Conservation (phyloP, 2,329 filamentous ascomycete genomes). For the Cladophialophora bantiana region DNA sequence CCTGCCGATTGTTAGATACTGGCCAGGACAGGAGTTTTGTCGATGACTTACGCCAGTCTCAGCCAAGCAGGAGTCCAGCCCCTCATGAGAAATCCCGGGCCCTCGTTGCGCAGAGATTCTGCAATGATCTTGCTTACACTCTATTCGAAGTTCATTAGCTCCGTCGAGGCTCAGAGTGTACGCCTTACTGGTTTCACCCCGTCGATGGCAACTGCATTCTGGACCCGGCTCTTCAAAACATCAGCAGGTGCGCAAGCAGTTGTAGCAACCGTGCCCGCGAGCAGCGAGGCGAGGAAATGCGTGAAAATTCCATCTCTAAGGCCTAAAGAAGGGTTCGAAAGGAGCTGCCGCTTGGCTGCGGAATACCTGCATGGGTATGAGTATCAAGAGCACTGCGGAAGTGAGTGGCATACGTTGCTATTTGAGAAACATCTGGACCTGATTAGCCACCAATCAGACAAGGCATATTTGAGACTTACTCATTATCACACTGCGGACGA, state of each 20-base stretch:
- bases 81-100: slow-evolving; percentile 30
- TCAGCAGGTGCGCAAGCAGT: slow-evolving; percentile 35
- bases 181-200: slow-evolving; percentile 29
- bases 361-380: slow-evolving; percentile 29
- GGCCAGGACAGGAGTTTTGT: background rate
- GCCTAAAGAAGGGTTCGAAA: slow-evolving; percentile 27
- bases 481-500: slow-evolving; percentile 36
- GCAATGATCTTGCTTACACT: slow-evolving; percentile 29
- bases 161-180: background rate
- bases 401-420: slow-evolving; percentile 28
- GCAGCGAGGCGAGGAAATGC: slow-evolving; percentile 32
- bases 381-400: background rate
- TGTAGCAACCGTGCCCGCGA: slow-evolving; percentile 34
- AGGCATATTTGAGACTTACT: slow-evolving; percentile 17
- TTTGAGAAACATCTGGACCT: slow-evolving; percentile 30
- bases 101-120: slow-evolving; percentile 32
- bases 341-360: slow-evolving; percentile 31
- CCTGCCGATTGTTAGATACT: slow-evolving; percentile 14
- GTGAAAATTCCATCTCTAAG: slow-evolving; percentile 31
- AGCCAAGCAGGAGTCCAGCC: slow-evolving; percentile 35
- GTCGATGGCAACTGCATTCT: slow-evolving; percentile 31
- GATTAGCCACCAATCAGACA: slow-evolving; percentile 5
- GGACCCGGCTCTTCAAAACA: slow-evolving; percentile 33
- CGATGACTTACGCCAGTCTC: slow-evolving; percentile 30
- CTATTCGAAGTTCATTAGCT: slow-evolving; percentile 17